Percentiles rank a stretch among this genome's conserved stretches.
Evolutionary conservation across 2,329 filamentous ascomycete genomes (phyloP).

Genomic region (Ophiocordyceps robertsii): DNA sequence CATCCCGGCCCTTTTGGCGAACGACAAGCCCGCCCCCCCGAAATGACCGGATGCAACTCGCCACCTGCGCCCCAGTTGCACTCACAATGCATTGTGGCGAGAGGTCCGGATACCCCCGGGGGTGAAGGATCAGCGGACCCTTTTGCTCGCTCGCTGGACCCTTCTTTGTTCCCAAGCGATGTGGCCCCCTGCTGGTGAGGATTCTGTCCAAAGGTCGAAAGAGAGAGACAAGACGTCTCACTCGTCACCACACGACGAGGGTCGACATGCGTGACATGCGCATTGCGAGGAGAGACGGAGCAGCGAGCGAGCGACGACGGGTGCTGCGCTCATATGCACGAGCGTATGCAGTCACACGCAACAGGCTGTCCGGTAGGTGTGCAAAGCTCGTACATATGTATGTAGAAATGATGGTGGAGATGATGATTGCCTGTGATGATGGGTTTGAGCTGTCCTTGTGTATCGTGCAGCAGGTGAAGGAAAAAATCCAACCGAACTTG

Average conservation of each 20-base stretch:
- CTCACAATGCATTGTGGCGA: background rate
- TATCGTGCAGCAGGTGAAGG: too few species aligned
- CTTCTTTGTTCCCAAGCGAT: background rate
- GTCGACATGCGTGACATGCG: background rate
- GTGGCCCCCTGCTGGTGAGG: background rate
- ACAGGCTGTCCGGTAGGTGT: too few species aligned
- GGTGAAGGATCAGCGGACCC: background rate
- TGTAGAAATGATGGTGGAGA: too few species aligned
- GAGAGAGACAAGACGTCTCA: background rate
- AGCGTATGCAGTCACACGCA: too few species aligned
- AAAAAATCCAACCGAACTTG: too few species aligned
- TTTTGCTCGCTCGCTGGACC: background rate
- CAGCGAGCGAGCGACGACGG: background rate
- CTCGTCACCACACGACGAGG: background rate
- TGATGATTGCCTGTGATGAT: too few species aligned
- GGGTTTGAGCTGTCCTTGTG: too few species aligned
- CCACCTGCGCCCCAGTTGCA: background rate
- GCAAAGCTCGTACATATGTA: too few species aligned
- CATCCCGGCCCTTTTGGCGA: background rate
- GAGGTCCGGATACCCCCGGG: background rate
- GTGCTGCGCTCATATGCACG: background rate
- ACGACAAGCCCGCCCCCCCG: background rate
- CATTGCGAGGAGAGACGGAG: background rate
- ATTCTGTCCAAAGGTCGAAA: background rate
- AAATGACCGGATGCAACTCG: background rate